phyloP scores from a whole-genome alignment of 768 basidiomycete genomes.

The Russula griseocarnosa region DNA sequence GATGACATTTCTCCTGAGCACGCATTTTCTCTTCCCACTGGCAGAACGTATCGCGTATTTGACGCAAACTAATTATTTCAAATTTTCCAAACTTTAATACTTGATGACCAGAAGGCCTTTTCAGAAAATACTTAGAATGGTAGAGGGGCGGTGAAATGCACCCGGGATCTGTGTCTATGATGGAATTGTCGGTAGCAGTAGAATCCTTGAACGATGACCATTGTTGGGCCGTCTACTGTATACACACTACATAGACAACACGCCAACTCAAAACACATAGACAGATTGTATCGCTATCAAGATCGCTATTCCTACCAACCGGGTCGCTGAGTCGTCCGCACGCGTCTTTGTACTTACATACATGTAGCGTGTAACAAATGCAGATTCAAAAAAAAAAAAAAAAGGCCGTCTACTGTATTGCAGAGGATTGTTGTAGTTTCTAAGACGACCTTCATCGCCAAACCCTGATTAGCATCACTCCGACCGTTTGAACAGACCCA shows the following conservation, averaged over 20 bases:
- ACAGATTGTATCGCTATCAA: too few species aligned
- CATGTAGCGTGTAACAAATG: too few species aligned
- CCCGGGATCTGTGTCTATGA: neutral
- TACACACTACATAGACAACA: too few species aligned
- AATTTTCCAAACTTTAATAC: too few species aligned
- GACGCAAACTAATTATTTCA: neutral
- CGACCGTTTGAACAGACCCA: slow-evolving; percentile 4
- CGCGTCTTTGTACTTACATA: too few species aligned
- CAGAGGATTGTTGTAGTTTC: neutral
- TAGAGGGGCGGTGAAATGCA: neutral
- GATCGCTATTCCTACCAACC: too few species aligned
- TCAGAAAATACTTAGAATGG: too few species aligned
- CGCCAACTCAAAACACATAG: too few species aligned
- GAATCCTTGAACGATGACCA: slow-evolving; percentile 1
- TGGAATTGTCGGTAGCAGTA: neutral
- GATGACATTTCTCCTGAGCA: neutral
- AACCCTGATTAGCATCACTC: slow-evolving; percentile 6
- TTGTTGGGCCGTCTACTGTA: neutral
- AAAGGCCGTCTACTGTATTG: slow-evolving; percentile 2
- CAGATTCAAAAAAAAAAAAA: too few species aligned
- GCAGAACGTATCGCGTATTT: neutral
- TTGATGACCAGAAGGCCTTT: neutral
- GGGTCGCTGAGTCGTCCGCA: too few species aligned
- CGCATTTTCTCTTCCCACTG: neutral
- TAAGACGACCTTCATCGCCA: slow-evolving; percentile 4